Evolutionary conservation across 2,329 filamentous ascomycete genomes (phyloP).

Genomic region (Ophiocordyceps australis): DNA sequence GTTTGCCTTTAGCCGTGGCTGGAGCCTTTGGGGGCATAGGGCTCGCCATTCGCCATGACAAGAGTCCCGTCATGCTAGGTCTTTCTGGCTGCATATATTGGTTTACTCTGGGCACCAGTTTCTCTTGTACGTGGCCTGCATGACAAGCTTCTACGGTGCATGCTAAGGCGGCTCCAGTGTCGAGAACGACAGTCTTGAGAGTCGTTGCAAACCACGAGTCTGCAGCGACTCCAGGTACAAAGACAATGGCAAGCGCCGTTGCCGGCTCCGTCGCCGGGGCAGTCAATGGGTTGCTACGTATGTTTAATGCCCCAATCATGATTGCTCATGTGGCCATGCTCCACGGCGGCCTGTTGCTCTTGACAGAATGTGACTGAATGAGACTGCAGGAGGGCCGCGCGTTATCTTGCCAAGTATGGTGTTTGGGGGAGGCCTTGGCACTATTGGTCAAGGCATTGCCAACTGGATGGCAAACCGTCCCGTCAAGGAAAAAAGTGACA

Average conservation of each 20-base stretch:
- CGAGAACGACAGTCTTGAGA: too few species aligned
- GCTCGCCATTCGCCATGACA: constrained; percentile 52
- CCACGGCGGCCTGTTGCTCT: too few species aligned
- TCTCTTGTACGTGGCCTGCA: constrained; percentile 45
- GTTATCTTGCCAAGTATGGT: constrained; percentile 33
- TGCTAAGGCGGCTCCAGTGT: too few species aligned
- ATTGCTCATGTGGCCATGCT: too few species aligned
- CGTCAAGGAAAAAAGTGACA: too few species aligned
- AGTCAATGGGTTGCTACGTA: constrained; percentile 36
- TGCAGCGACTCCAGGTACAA: too few species aligned
- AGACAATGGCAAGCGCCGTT: constrained; percentile 46
- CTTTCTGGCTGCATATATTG: constrained; percentile 61
- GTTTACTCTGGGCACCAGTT: constrained; percentile 60
- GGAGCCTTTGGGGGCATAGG: constrained; percentile 50
- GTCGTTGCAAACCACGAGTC: too few species aligned
- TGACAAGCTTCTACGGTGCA: too few species aligned
- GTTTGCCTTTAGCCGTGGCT: constrained; percentile 34
- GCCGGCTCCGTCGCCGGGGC: constrained; percentile 54
- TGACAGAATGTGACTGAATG: too few species aligned
- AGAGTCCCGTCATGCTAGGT: constrained; percentile 52
- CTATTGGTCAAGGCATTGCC: constrained; percentile 18
- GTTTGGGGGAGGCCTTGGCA: constrained; percentile 25
- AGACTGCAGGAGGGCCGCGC: constrained; percentile 26
- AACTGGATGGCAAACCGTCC: constrained; percentile 15
- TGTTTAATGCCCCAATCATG: constrained; percentile 9